A percentile compares a stretch with the other conserved stretches of the same genome.
These are phyloP conservation scores for Vitellaria paradoxa DNA, from an alignment of 179 eudicot genomes.

Conservation along the genomic window DNA sequence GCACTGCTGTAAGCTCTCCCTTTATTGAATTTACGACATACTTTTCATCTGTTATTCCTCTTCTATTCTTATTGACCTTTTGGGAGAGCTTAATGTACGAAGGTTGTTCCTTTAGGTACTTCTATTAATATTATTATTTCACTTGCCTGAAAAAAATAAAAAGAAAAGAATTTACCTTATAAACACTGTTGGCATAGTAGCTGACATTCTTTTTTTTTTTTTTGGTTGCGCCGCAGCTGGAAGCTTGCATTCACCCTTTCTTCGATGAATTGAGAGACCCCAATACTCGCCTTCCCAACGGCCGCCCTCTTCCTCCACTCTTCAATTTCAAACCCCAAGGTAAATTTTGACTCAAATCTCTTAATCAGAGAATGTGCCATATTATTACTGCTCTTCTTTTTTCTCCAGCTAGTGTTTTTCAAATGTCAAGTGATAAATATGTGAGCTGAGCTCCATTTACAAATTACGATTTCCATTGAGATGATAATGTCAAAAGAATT, in stretches of 20 bases:
- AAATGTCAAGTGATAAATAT: too few species aligned
- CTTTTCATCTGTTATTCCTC: neutral
- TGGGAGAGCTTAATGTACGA: too few species aligned
- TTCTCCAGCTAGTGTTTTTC: neutral
- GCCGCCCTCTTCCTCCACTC: slow-evolving; percentile 60
- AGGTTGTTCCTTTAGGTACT: too few species aligned
- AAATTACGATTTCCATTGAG: neutral
- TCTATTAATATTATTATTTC: too few species aligned
- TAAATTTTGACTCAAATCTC: slow-evolving; percentile 2
- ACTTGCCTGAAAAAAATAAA: too few species aligned
- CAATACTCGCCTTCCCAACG: slow-evolving; percentile 51
- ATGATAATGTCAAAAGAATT: too few species aligned
- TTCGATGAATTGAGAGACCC: slow-evolving; percentile 63
- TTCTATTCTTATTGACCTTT: too few species aligned
- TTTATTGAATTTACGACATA: neutral
- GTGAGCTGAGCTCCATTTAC: neutral
- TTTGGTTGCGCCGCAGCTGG: slow-evolving; percentile 35
- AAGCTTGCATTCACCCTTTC: slow-evolving; percentile 60
- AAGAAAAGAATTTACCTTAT: neutral
- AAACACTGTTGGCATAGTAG: neutral
- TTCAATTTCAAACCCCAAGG: slow-evolving; percentile 56
- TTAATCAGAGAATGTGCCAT: neutral
- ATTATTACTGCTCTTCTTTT: neutral
- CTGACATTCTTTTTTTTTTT: neutral
- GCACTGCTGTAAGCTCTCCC: slow-evolving; percentile 82